phyloP scores from a whole-genome alignment of 495 filamentous ascomycete species.

The Lichenothelia convexa region DNA sequence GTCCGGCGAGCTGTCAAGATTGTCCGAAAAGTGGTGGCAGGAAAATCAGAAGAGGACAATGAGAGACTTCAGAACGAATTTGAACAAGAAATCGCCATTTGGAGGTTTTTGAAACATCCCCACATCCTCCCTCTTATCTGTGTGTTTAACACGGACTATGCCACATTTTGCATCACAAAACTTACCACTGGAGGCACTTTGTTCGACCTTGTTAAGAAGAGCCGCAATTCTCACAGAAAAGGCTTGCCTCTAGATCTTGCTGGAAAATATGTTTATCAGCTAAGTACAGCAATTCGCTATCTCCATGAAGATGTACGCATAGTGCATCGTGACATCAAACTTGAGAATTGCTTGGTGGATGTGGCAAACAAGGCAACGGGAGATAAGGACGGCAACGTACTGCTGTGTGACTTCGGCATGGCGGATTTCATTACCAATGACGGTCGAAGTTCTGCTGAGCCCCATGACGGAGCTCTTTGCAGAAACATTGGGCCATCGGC shows the following conservation, averaged over 20 bases:
- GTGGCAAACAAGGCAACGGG: constrained; percentile 27
- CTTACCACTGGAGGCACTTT: constrained; percentile 49
- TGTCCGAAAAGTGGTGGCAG: constrained; percentile 41
- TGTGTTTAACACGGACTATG: constrained; percentile 52
- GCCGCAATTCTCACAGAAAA: constrained; percentile 3
- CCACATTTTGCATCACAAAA: constrained; percentile 59
- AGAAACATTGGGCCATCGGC: constrained; percentile 34
- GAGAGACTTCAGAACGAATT: constrained; percentile 55
- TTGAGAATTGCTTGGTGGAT: constrained; percentile 61
- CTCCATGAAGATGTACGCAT: constrained; percentile 55
- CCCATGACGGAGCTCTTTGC: constrained; percentile 21
- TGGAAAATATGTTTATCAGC: constrained; percentile 46
- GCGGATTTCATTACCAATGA: constrained; percentile 50
- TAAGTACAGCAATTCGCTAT: constrained; percentile 52
- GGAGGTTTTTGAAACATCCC: constrained; percentile 48
- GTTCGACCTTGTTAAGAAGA: constrained; percentile 44
- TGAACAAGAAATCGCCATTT: constrained; percentile 54
- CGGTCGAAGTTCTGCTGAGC: constrained; percentile 13
- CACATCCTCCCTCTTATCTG: constrained; percentile 47
- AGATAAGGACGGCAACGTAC: constrained; percentile 37
- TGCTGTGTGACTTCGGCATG: constrained; percentile 61
- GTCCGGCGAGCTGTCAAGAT: constrained; percentile 52
- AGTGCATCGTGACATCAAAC: constrained; percentile 58
- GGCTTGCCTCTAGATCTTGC: constrained; percentile 36
- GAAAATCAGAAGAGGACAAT: constrained; percentile 41